A percentile compares a stretch with the other conserved stretches of the same genome.
phyloP scores from a whole-genome alignment of 306 rosid genomes.

The Castanea sativa region DNA sequence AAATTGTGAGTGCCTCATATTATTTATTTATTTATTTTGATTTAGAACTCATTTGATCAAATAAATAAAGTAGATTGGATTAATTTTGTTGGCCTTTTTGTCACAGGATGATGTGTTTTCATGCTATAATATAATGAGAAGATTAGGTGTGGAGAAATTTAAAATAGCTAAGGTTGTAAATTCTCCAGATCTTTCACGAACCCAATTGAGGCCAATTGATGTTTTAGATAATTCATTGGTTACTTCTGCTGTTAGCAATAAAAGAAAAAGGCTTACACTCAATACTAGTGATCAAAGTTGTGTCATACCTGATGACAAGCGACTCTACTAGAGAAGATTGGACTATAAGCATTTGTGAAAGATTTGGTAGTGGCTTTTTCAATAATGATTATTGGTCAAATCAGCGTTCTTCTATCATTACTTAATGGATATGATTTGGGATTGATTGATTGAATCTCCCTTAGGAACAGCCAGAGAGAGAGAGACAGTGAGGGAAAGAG shows the following conservation, averaged over 20 bases:
- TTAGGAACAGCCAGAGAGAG: slow-evolving; percentile 17
- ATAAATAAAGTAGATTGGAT: not conserved
- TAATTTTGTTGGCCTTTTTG: not conserved
- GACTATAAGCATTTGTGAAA: slow-evolving; percentile 4
- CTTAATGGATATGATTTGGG: slow-evolving; percentile 18
- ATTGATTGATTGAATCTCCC: slow-evolving; percentile 30
- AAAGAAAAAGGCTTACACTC: slow-evolving; percentile 60
- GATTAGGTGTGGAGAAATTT: slow-evolving; percentile 33
- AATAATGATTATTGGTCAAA: slow-evolving; percentile 28
- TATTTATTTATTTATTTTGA: too few species aligned
- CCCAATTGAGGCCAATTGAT: slow-evolving; percentile 25
- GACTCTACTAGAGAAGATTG: slow-evolving; percentile 29
- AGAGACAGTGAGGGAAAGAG: slow-evolving; percentile 1
- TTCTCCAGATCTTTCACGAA: slow-evolving; percentile 31
- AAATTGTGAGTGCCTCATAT: slow-evolving; percentile 47
- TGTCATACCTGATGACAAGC: slow-evolving; percentile 34
- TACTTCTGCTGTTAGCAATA: slow-evolving; percentile 31
- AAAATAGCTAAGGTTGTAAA: slow-evolving; percentile 27
- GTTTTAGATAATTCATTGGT: slow-evolving; percentile 37
- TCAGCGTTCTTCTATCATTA: slow-evolving; percentile 24
- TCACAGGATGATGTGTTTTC: slow-evolving; percentile 56
- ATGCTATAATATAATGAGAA: slow-evolving; percentile 53
- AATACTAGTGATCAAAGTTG: slow-evolving; percentile 29
- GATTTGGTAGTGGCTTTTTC: slow-evolving; percentile 14
- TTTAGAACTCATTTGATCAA: not conserved